These are phyloP conservation scores for Aspergillus cavernicola DNA, from an alignment of 495 filamentous ascomycete genomes.

Conservation along the genomic window DNA sequence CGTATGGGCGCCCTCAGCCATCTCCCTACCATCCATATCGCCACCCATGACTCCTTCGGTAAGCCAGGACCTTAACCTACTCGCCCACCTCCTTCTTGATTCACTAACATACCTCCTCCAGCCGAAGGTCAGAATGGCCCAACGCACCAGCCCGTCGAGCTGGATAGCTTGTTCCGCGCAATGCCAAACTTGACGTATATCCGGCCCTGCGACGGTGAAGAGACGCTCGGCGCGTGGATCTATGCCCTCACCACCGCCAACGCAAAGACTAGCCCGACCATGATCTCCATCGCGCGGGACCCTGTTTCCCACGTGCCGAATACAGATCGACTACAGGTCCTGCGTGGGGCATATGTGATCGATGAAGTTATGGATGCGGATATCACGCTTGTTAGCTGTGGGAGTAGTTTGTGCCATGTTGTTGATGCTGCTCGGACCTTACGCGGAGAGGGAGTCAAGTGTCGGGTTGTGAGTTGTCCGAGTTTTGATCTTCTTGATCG, in stretches of 20 bases:
- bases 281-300: slow-evolving; percentile 26
- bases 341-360: slow-evolving; percentile 34
- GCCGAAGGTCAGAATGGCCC: slow-evolving; percentile 57
- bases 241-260: neutral
- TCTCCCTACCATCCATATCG: slow-evolving; percentile 53
- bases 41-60: slow-evolving; percentile 59
- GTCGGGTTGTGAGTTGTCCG: slow-evolving; percentile 42
- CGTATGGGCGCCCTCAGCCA: slow-evolving; percentile 56
- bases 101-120: too few relatives aligned
- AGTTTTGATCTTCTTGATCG: slow-evolving; percentile 41
- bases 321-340: slow-evolving; percentile 15
- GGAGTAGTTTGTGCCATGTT: slow-evolving; percentile 27
- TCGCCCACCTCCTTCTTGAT: too few relatives aligned
- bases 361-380: slow-evolving; percentile 17
- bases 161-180: slow-evolving; percentile 52
- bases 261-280: slow-evolving; percentile 14
- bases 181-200: slow-evolving; percentile 60
- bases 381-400: slow-evolving; percentile 31
- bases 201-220: slow-evolving; percentile 30
- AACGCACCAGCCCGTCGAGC: slow-evolving; percentile 58
- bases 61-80: too few relatives aligned
- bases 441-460: slow-evolving; percentile 14
- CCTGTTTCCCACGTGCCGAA: slow-evolving; percentile 16
- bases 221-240: neutral
- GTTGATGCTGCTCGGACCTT: slow-evolving; percentile 19